These are phyloP conservation scores for Microstegium vimineum DNA, from an alignment of 176 grass and related monocot genomes.

Conservation along the genomic window DNA sequence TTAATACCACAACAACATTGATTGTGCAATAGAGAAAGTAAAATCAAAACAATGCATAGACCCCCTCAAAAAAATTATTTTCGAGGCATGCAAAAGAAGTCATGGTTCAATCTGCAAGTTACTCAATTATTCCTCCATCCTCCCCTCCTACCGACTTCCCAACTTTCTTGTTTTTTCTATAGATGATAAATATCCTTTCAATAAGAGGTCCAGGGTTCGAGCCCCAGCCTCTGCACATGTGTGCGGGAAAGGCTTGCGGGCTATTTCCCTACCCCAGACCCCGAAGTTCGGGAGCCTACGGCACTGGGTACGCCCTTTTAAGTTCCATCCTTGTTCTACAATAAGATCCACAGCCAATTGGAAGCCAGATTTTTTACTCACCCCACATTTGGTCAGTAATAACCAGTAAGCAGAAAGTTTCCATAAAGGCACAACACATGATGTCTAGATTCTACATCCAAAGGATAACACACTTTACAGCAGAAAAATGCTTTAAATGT, in stretches of 20 bases:
- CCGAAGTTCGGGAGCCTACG: too few species aligned
- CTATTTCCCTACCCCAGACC: too few species aligned
- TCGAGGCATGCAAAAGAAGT: neutral
- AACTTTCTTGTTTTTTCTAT: neutral
- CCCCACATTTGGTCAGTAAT: neutral
- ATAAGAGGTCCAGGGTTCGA: too few species aligned
- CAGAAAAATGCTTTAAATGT: slow-evolving; percentile 10
- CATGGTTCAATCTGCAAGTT: neutral
- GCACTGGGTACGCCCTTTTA: too few species aligned
- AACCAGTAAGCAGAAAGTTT: slow-evolving; percentile 1
- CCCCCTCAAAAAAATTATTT: neutral
- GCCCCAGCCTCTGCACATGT: too few species aligned
- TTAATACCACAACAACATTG: neutral
- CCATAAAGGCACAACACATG: neutral
- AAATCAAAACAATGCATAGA: slow-evolving; percentile 1
- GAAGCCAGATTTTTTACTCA: neutral
- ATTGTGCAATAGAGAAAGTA: neutral
- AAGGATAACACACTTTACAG: neutral
- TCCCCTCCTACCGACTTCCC: neutral
- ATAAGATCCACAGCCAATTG: neutral
- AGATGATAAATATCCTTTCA: neutral
- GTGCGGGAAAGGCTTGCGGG: too few species aligned
- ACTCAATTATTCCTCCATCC: neutral
- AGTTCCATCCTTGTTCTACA: neutral
- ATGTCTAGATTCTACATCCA: neutral